Evolutionary conservation across 2,329 filamentous ascomycete genomes (phyloP).

Genomic region (Cordyceps cateniannulata): DNA sequence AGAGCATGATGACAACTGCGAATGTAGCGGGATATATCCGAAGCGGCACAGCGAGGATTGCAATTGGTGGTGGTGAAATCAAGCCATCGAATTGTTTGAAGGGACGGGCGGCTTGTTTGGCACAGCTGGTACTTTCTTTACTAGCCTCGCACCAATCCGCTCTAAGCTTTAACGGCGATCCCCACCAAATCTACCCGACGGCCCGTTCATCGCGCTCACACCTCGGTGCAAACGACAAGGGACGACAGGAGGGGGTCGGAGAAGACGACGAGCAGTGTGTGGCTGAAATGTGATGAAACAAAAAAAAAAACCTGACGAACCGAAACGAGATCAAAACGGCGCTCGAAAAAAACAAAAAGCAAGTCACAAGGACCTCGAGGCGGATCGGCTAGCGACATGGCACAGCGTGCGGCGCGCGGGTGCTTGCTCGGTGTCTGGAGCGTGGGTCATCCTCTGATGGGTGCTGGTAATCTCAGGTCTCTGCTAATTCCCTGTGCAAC

Average conservation of each 20-base stretch:
- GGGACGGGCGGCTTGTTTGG: background rate
- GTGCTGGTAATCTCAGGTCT: background rate
- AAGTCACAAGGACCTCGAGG: background rate
- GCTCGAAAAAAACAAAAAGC: background rate
- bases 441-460: no score
- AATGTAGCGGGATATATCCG: background rate
- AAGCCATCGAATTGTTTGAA: background rate
- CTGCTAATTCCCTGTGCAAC: background rate
- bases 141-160: no score
- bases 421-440: background rate
- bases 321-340: background rate
- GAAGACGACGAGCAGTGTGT: background rate
- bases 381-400: background rate
- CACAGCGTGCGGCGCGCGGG: background rate
- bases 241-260: background rate
- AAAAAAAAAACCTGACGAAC: background rate
- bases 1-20: background rate
- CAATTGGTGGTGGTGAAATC: background rate
- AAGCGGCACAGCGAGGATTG: background rate
- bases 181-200: conserved; percentile 9
- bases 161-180: background rate
- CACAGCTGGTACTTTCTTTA: background rate
- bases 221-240: background rate
- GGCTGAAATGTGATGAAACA: background rate
- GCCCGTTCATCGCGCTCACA: conserved; percentile 3